Percentiles rank a stretch among this genome's conserved stretches.
phyloP scores from a whole-genome alignment of 177 flowering plant genomes.

The Viscum album region DNA sequence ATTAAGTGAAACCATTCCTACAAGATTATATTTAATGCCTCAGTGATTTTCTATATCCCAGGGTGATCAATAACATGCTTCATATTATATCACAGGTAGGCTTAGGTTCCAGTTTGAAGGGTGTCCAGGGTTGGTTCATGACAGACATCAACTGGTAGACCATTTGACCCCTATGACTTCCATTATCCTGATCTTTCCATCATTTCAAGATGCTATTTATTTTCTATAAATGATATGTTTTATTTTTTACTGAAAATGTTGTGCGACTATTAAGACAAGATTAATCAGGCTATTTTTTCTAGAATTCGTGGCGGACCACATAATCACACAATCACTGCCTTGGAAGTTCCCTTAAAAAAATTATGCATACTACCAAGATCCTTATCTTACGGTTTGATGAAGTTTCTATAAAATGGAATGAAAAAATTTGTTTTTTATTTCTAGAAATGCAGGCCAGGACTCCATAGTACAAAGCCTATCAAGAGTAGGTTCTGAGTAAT shows the following conservation, averaged over 20 bases:
- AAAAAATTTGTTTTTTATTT: neutral
- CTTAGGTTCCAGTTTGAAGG: too few relatives aligned
- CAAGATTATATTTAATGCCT: too few relatives aligned
- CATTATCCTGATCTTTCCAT: too few relatives aligned
- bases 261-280: slow-evolving; percentile 93
- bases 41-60: too few relatives aligned
- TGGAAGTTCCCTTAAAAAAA: slow-evolving; percentile 97
- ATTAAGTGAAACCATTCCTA: too few relatives aligned
- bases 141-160: too few relatives aligned
- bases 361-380: slow-evolving; percentile 16
- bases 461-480: slow-evolving; percentile 89
- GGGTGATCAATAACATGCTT: too few relatives aligned
- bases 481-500: slow-evolving; percentile 93
- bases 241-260: slow-evolving; percentile 42
- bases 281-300: slow-evolving; percentile 92
- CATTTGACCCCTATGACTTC: too few relatives aligned
- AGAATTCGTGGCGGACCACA: slow-evolving; percentile 99
- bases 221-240: neutral
- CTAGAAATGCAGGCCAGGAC: slow-evolving; percentile 67
- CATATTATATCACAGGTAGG: too few relatives aligned
- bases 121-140: too few relatives aligned
- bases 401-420: neutral
- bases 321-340: slow-evolving; percentile 92
- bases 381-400: neutral
- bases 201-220: neutral